Conservation (phyloP, 176 grass and related monocot species). For the Elaeis guineensis region DNA sequence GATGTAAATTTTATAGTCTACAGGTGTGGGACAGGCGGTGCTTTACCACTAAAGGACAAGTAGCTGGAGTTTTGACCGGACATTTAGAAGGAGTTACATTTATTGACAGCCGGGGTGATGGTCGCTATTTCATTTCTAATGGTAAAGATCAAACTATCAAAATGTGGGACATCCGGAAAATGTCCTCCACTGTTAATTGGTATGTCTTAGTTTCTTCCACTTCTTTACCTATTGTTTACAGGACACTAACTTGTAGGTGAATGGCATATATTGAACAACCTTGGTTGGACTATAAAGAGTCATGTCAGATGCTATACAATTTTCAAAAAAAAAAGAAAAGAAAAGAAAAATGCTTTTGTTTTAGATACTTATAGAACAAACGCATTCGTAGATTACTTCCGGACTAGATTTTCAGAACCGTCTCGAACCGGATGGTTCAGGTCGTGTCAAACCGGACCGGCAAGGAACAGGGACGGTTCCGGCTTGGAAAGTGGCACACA, state of each 20-base stretch:
- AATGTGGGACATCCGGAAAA: slow-evolving; percentile 86
- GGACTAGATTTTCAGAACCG: too few species aligned
- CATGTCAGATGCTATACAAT: not conserved
- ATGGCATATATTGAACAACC: not conserved
- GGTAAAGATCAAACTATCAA: slow-evolving; percentile 84
- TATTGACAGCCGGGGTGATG: slow-evolving; percentile 87
- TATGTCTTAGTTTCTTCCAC: slow-evolving; percentile 15
- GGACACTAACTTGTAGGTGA: not conserved
- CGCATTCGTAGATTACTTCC: too few species aligned
- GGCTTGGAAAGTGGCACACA: too few species aligned
- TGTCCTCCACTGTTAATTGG: slow-evolving; percentile 50
- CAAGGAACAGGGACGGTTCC: too few species aligned
- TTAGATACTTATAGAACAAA: too few species aligned
- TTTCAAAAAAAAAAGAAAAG: too few species aligned
- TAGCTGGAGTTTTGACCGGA: slow-evolving; percentile 61
- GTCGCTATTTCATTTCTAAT: slow-evolving; percentile 90
- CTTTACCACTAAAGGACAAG: slow-evolving; percentile 42
- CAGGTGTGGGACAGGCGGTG: slow-evolving; percentile 91
- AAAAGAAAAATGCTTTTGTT: too few species aligned
- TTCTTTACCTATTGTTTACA: not conserved
- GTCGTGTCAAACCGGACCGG: too few species aligned
- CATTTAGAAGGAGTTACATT: slow-evolving; percentile 79
- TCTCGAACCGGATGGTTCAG: too few species aligned
- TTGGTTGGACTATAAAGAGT: not conserved
- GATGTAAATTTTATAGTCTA: slow-evolving; percentile 19